Evolutionary conservation across 805 yeast species (phyloP), one percentile per base, ranked within the genome.

Genomic region (Priceomyces carsonii): DNA sequence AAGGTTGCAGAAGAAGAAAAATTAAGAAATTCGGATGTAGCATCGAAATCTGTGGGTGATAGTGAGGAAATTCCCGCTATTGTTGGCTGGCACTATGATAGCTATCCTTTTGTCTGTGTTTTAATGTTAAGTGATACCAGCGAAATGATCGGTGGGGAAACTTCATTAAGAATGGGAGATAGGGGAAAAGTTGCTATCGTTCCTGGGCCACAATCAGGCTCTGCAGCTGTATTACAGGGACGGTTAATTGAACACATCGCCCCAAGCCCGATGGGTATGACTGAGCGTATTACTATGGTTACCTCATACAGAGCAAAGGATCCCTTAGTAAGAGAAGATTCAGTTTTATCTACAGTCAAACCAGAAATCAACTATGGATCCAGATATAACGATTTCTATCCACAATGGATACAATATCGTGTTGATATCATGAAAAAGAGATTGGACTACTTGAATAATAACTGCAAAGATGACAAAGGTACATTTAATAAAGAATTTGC

Each of bases 71-170:
- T 75, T 32, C 77, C 78, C 8, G 81, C 79, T 15, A 67, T 77
- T 27, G 80, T 77, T 22, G 75, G 77, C 19, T 79, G 85, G 85
- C 84, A 79, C 60, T 53, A 62, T 35, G 85, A 79, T 50, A 69
- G 79, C n/a, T 77, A 76, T 37, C 83, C 82, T 10, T 77, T 76
- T 50, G 83, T 78, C 13, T 79, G 82, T 55, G 84, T 79, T 10
- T 62, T 78, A 41, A 79, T 79, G 85, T 50, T 79, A 29, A 71
- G 78, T 19, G 82, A 78, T 48, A 79, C 84, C 6, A 44, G 70
- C 2, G 56, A 64, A 29, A 77, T 78, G 82, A 60, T 72, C 51
- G 83, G 83, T 18, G 83, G 83, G 32, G 83, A 77, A 50, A 77
- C 82, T 2, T 63, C 73, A 18, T 62, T 77, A 42, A 65, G 73